Base-by-base conservation (phyloP, 1,284 basidiomycete genomes). In the Ganoderma lingzhi region DNA sequence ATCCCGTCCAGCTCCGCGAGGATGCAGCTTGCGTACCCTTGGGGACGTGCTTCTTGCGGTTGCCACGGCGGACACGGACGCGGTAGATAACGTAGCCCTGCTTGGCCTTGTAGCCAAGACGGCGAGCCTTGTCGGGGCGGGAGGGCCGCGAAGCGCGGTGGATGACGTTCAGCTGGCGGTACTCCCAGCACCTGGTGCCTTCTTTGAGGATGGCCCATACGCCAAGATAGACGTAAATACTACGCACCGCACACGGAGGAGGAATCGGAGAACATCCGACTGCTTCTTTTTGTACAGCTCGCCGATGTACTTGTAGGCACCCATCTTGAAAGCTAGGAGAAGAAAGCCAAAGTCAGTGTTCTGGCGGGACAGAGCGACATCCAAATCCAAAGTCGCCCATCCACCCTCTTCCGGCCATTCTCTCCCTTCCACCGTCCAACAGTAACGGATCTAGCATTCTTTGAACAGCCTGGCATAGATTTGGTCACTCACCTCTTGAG, bases 41-140 rank as follows among this genome's bases (percentile, higher is more conserved):
- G 80, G 94, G 94, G 69, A 94, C 97, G 73, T 94, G 97, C 90
- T 97, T 98, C 89, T 99, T 99, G 86, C 98, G 93, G 91, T 99
- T 98, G 83, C 98, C 98, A 76, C 97, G 92, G 80, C 98, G 93
- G 76, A 99, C 97, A 77, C 97, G 96, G 79, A 99, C 87, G 78
- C 98, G 96, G 89, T 99, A 99, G 85, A 99, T 85, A 73, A 99
- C 94, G 83, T 96, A 99, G 79, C 98, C 98, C 86, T 99, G 98
- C 91, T 99, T 99, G 82, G 98, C 96, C 87, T 98, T 99, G 93
- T 99, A 99, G 69, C 97, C 97, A 73, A 99, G 88, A 77, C 97
- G 94, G 83, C 97, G 95, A 75, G 97, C 97, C 90, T 99, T 99
- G 89, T 99, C 97, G 68, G 97, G 98, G 81, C 98, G 95, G 67